Evolutionary conservation across 2,329 filamentous ascomycete genomes (phyloP).

Genomic region (Aspergillus costaricaensis): DNA sequence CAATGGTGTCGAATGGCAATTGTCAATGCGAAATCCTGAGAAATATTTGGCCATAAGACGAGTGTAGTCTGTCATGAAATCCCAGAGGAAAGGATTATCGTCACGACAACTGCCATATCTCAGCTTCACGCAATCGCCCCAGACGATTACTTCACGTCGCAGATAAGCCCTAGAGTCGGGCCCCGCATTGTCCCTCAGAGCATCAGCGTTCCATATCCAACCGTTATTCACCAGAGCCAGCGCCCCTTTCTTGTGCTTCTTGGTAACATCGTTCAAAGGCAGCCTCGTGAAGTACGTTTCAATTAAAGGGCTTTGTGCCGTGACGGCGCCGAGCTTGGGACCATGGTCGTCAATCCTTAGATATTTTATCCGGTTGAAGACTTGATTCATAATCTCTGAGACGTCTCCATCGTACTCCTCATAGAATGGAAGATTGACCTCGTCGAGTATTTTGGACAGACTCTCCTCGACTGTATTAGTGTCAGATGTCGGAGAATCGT

Average conservation of each 20-base stretch:
- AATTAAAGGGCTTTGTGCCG: conserved; percentile 74
- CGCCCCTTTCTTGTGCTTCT: conserved; percentile 72
- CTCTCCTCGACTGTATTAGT: conserved; percentile 51
- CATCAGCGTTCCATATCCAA: conserved; percentile 98
- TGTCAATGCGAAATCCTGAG: conserved; percentile 93
- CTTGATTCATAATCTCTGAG: conserved; percentile 80
- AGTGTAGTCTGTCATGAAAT: conserved; percentile 93
- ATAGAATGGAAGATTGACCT: conserved; percentile 85
- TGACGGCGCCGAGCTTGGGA: conserved; percentile 80
- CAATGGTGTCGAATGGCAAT: conserved; percentile 93
- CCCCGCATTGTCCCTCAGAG: conserved; percentile 89
- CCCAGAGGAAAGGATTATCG: conserved; percentile 92
- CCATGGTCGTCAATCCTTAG: conserved; percentile 89
- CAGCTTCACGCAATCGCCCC: conserved; percentile 97
- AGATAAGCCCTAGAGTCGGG: conserved; percentile 89
- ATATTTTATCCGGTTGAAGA: conserved; percentile 95
- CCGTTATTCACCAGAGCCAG: conserved; percentile 91
- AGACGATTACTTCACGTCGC: conserved; percentile 93
- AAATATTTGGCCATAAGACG: conserved; percentile 93
- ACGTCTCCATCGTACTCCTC: conserved; percentile 86
- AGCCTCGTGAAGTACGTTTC: conserved; percentile 95
- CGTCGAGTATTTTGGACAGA: conserved; percentile 69
- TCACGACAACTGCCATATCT: conserved; percentile 78
- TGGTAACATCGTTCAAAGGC: conserved; percentile 74
- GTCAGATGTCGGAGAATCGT: conserved; percentile 52